Conservation (phyloP, 1,139 yeast species). For the Pneumocystis murina region DNA sequence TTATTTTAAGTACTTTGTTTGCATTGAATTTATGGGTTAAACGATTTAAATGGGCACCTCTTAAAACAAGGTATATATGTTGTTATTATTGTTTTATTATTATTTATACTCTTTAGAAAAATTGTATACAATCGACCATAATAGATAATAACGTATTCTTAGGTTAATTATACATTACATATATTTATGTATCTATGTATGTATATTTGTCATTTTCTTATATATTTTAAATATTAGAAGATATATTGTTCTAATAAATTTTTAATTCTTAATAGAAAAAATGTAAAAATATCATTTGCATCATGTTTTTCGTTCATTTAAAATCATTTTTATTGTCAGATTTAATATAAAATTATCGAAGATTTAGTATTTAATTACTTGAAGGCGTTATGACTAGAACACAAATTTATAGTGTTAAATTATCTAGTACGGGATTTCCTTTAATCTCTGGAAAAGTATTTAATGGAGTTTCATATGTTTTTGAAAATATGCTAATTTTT, state of each 20-base stretch:
- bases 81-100: neutral
- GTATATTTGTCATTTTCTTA: neutral
- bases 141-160: neutral
- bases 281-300: neutral
- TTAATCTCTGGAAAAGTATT: neutral
- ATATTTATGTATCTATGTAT: too few species aligned
- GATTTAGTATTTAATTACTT: neutral
- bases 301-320: neutral
- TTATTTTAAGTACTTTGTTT: constrained; percentile 65
- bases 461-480: neutral
- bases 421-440: neutral
- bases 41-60: constrained; percentile 95
- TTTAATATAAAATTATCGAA: neutral
- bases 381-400: neutral
- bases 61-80: constrained; percentile 78
- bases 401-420: neutral
- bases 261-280: neutral
- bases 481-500: neutral
- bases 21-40: constrained; percentile 81
- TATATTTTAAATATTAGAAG: neutral
- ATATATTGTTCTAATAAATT: neutral
- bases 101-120: neutral
- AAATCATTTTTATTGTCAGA: neutral
- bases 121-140: neutral
- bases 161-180: neutral